Base-by-base conservation (phyloP, 306 rosid species). In the Medicago ruthenica region DNA sequence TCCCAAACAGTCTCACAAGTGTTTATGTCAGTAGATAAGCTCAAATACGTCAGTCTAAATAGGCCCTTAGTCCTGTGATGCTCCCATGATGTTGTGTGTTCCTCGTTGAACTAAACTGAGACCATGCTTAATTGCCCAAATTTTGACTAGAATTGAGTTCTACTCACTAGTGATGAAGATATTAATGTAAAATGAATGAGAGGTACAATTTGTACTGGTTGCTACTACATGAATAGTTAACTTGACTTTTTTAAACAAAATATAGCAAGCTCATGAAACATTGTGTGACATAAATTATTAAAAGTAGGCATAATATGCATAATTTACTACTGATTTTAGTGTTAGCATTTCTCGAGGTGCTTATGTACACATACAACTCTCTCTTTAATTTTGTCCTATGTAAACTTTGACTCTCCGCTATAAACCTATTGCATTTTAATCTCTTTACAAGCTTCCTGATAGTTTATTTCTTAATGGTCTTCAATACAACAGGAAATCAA, bases 401-500 rank as follows among this genome's bases (percentile, higher is more conserved):
- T 39, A 65, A 74, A 73, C 73, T 20, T 20, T 40, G 14, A 47
- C 48, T 71, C 16, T 31, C 24, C 2, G 5, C 53, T 24, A 9
- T 48, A 41, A 48, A 57, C 27, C 27, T 60, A 22, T 58, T 44
- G 70, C 67, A 53, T 61, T 78, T 70, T 34, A 78, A 70, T 77
- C 54, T 69, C 37, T 60, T 61, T 71, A 40, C 58, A 74, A 57
- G 69, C 51, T 27, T 68, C 17, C 70, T 80, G 45, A 79, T 63
- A 17, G 21, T 31, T 34, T 71, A 11, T 15, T 45, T 21, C 51
- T 67, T 18, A n/a, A 78, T 78, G 73, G 40, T 40, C 81, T 70
- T 76, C n/a, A 21, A 3, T 39, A 45, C 45, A 37, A 80, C 82
- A 91, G 98, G 98, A 91, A 86, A 66, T 77, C 20, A 93, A 91